These are phyloP conservation scores for Westerdykella sp. DNA, from an alignment of 2,329 filamentous ascomycete species.

Conservation along the genomic window DNA sequence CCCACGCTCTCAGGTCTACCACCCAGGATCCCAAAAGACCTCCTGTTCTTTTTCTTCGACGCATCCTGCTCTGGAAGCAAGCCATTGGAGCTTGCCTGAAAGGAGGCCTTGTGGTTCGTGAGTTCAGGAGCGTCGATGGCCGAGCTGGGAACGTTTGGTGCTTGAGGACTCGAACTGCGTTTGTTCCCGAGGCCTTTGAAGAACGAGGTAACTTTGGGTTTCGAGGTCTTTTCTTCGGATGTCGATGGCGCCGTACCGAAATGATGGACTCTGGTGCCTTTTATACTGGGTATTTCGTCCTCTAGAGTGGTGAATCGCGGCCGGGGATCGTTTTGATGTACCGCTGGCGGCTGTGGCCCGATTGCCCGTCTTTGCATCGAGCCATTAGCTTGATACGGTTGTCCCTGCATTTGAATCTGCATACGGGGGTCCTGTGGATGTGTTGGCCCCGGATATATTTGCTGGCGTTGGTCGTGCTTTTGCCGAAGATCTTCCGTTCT, in stretches of 20 bases:
- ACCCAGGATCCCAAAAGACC: background rate
- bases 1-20: conserved; percentile 22
- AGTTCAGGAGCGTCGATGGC: conserved; percentile 3
- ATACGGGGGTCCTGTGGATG: conserved; percentile 5
- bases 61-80: conserved; percentile 15
- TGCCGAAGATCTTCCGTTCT: no score
- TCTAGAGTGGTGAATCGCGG: conserved; percentile 17
- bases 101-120: conserved; percentile 14
- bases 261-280: conserved; percentile 5
- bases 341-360: conserved; percentile 8
- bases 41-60: conserved; percentile 13
- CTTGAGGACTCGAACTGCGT: background rate
- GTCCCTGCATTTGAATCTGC: conserved; percentile 5
- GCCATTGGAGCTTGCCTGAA: conserved; percentile 21
- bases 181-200: conserved; percentile 38
- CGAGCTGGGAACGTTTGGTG: background rate
- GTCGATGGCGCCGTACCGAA: conserved; percentile 18
- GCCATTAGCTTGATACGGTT: conserved; percentile 6
- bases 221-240: conserved; percentile 19
- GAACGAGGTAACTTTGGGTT: conserved; percentile 33
- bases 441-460: background rate
- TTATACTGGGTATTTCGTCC: no score
- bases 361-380: conserved; percentile 10
- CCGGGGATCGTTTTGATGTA: conserved; percentile 26
- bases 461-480: no score